Percentiles rank a stretch among this genome's conserved stretches.
Evolutionary conservation across 257 asterid genomes (phyloP).

Genomic region (Leptodermis oblonga): DNA sequence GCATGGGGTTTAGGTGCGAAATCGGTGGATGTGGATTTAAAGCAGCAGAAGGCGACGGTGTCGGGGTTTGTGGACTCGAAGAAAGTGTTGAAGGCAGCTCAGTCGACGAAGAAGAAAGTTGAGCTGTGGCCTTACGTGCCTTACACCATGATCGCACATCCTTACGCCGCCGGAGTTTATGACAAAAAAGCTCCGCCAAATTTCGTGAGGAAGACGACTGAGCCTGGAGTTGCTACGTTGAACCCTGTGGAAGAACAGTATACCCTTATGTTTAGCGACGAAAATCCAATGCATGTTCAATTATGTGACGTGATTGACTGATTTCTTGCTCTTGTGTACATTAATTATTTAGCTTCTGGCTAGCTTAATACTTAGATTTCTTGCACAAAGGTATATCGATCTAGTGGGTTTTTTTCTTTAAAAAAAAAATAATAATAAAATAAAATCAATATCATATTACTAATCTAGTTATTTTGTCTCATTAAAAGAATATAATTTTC

Average conservation of each 20-base stretch:
- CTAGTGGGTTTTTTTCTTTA: not conserved
- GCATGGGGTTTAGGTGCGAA: conserved; percentile 51
- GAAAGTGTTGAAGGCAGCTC: conserved; percentile 66
- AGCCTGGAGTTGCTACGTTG: conserved; percentile 67
- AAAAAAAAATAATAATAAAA: not conserved
- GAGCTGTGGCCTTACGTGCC: conserved; percentile 95
- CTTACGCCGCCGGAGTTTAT: conserved; percentile 70
- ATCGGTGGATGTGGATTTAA: conserved; percentile 72
- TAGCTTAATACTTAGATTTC: not conserved
- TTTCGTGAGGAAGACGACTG: conserved; percentile 52
- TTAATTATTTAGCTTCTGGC: not conserved
- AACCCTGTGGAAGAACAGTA: conserved; percentile 73
- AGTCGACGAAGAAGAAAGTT: conserved; percentile 55
- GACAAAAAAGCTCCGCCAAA: conserved; percentile 91
- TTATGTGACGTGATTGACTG: conserved; percentile 42
- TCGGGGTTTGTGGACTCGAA: conserved; percentile 72
- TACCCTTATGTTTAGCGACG: conserved; percentile 78
- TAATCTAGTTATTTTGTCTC: no score
- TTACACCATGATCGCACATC: conserved; percentile 61
- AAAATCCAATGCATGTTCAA: conserved; percentile 75
- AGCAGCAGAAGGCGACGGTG: conserved; percentile 80
- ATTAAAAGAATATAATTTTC: no score
- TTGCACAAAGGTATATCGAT: not conserved
- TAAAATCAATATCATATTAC: no score
- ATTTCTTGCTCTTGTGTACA: not conserved